Evolutionary conservation across 441 rosid genomes (phyloP).

Genomic region (Cnidoscolus chayamansa): DNA sequence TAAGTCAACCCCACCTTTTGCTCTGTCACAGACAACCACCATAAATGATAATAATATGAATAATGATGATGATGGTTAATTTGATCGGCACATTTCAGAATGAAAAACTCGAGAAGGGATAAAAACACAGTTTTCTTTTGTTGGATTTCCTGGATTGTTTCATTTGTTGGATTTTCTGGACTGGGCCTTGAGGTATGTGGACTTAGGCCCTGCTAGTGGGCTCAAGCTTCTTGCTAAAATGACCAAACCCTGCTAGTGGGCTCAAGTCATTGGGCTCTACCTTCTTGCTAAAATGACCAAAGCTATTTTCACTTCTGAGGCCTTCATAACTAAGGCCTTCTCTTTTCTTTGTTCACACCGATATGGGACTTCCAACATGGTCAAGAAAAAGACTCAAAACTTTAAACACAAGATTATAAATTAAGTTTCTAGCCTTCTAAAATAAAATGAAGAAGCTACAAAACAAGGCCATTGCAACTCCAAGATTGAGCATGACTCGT

Average conservation of each 20-base stretch:
- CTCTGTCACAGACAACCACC: conserved; percentile 36
- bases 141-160: not conserved
- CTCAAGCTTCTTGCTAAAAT: no score
- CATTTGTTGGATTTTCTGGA: no score
- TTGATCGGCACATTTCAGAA: not conserved
- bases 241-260: no score
- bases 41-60: not conserved
- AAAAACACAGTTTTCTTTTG: not conserved
- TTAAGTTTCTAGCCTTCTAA: not conserved
- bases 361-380: no score
- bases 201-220: no score
- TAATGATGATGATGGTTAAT: not conserved
- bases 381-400: not conserved
- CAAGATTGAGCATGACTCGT: not conserved
- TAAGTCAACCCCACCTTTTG: conserved; percentile 41
- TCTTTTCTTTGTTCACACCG: no score
- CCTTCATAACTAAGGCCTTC: no score
- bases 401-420: not conserved
- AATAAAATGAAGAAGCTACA: not conserved
- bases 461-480: not conserved
- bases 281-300: no score
- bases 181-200: no score
- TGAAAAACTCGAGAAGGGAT: not conserved
- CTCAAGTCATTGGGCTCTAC: no score
- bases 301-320: no score